phyloP scores from a whole-genome alignment of 257 asterid species.

The Capsicum baccatum region DNA sequence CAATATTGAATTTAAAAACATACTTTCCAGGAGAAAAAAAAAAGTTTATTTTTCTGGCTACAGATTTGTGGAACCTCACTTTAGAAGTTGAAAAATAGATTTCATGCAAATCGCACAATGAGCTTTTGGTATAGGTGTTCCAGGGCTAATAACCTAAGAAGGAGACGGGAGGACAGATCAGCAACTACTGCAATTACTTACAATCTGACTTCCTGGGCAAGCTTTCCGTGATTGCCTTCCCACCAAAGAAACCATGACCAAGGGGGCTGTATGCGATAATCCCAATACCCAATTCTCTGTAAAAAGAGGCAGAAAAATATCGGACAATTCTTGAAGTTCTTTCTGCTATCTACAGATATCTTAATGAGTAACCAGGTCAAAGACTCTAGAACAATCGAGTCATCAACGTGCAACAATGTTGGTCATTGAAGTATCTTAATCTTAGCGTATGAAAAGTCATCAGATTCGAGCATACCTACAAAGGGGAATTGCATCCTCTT shows the following conservation, averaged over 20 bases:
- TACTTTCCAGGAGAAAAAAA: too few relatives aligned
- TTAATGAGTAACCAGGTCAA: conserved; percentile 2
- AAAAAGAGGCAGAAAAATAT: background rate
- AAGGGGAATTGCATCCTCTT: conserved; percentile 57
- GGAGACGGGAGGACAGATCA: too few relatives aligned
- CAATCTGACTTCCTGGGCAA: conserved; percentile 51
- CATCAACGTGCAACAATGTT: background rate
- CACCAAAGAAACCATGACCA: conserved; percentile 62
- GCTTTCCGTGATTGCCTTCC: conserved; percentile 51
- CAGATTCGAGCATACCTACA: conserved; percentile 45
- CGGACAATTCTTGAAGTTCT: background rate
- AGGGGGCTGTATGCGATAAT: conserved; percentile 62
- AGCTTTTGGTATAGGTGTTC: too few relatives aligned
- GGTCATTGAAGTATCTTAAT: background rate
- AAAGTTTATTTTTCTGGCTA: too few relatives aligned
- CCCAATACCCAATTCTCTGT: conserved; percentile 59
- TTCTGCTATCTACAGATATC: conserved; percentile 5
- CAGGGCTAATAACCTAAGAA: too few relatives aligned
- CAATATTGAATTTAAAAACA: too few relatives aligned
- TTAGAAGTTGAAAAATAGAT: too few relatives aligned
- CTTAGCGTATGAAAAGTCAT: background rate
- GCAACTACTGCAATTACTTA: conserved; percentile 31
- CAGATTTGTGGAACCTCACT: too few relatives aligned
- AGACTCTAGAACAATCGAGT: too few relatives aligned
- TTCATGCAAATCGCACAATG: too few relatives aligned